Conservation (phyloP, 495 filamentous ascomycete genomes). For the Neurospora sp. region DNA sequence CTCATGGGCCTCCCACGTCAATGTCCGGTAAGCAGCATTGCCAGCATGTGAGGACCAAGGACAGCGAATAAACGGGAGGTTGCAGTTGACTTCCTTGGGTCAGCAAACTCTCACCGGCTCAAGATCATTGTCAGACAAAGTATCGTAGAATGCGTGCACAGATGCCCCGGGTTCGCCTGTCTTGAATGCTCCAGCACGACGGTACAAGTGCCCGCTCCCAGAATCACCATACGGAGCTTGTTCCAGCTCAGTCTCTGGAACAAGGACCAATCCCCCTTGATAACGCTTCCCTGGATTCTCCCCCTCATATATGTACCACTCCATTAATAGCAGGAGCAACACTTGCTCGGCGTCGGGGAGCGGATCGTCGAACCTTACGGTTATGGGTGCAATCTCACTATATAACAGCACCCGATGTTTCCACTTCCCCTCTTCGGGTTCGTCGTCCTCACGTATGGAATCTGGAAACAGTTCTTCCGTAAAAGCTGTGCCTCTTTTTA, state of each 20-base stretch:
- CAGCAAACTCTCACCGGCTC: background rate
- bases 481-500: background rate
- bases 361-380: background rate
- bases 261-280: background rate
- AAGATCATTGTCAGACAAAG: background rate
- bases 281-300: background rate
- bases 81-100: background rate
- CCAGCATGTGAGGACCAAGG: background rate
- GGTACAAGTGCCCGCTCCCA: background rate
- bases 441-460: background rate
- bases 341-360: background rate
- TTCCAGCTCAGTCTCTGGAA: background rate
- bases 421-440: background rate
- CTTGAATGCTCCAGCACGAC: background rate
- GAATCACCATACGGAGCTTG: background rate
- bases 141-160: background rate
- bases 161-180: background rate
- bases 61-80: background rate
- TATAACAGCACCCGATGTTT: background rate
- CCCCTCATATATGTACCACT: background rate
- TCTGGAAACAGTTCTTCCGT: background rate
- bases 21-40: background rate
- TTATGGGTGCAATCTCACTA: background rate
- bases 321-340: background rate
- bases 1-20: background rate